These are phyloP conservation scores for Malbranchea zuffiana DNA, from an alignment of 2,329 filamentous ascomycete genomes.

Conservation along the genomic window DNA sequence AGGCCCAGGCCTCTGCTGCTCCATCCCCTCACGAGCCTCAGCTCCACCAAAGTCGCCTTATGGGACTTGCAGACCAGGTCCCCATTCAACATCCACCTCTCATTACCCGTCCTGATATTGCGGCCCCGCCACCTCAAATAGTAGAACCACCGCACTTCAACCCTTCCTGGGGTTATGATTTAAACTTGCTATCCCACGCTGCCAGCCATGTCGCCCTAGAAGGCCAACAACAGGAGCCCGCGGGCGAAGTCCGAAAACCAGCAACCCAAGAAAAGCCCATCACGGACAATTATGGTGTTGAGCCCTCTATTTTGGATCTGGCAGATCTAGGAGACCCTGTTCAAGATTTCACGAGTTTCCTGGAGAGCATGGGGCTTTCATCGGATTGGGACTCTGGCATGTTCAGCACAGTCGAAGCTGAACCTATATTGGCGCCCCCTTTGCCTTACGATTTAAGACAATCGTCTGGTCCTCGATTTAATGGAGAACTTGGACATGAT, in stretches of 20 bases:
- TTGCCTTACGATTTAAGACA: constrained; percentile 23
- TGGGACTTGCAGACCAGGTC: constrained; percentile 36
- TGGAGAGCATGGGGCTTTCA: constrained; percentile 40
- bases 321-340: constrained; percentile 39
- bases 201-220: constrained; percentile 40
- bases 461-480: constrained; percentile 25
- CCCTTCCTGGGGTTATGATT: constrained; percentile 41
- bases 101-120: constrained; percentile 27
- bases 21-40: constrained; percentile 22
- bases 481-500: constrained; percentile 31
- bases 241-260: constrained; percentile 25
- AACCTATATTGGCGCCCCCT: constrained; percentile 27
- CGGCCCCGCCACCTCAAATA: constrained; percentile 28
- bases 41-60: constrained; percentile 34
- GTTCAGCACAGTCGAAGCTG: constrained; percentile 33
- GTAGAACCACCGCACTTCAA: constrained; percentile 38
- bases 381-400: constrained; percentile 41
- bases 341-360: constrained; percentile 39
- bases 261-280: constrained; percentile 29
- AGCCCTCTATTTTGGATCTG: constrained; percentile 37
- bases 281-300: constrained; percentile 34
- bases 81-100: constrained; percentile 30
- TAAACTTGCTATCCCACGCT: constrained; percentile 40
- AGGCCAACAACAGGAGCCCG: constrained; percentile 32
- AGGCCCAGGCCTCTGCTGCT: constrained; percentile 26